phyloP scores from a whole-genome alignment of 1,284 basidiomycete species.

The Cryptococcus sp. region DNA sequence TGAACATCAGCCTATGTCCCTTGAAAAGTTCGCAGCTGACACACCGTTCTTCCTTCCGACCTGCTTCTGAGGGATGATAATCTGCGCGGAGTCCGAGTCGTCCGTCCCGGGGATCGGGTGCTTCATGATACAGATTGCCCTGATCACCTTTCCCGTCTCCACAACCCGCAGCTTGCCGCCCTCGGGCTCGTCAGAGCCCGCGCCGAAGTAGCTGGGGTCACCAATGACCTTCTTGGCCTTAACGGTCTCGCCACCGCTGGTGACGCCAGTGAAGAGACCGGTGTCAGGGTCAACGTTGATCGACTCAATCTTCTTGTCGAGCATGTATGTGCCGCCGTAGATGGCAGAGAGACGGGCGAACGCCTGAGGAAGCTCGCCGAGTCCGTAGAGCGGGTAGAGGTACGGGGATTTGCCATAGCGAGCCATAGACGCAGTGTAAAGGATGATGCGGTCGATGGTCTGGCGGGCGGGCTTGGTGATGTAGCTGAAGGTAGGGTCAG shows the following conservation, averaged over 20 bases:
- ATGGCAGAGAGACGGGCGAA: conserved; percentile 98
- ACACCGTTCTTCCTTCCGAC: conserved; percentile 87
- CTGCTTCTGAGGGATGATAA: conserved; percentile 99
- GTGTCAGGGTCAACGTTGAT: conserved; percentile 74
- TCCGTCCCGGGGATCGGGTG: conserved; percentile 98
- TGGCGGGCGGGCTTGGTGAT: conserved; percentile 85
- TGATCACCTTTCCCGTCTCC: conserved; percentile 90
- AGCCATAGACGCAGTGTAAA: conserved; percentile 98
- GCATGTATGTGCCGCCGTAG: conserved; percentile 99
- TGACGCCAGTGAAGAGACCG: conserved; percentile 92
- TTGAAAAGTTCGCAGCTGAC: conserved; percentile 31
- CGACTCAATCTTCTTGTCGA: conserved; percentile 91
- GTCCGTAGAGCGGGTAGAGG: conserved; percentile 98
- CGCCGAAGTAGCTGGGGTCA: conserved; percentile 95
- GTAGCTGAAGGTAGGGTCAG: conserved; percentile 60
- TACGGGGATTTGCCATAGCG: conserved; percentile 99
- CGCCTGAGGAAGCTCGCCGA: conserved; percentile 97
- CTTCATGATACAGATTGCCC: conserved; percentile 97
- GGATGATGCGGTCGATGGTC: conserved; percentile 90
- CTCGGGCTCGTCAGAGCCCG: conserved; percentile 57
- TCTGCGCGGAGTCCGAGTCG: conserved; percentile 89
- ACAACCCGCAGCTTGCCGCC: conserved; percentile 79
- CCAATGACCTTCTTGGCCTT: conserved; percentile 98
- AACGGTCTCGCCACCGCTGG: conserved; percentile 84
- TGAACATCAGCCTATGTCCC: not conserved